phyloP scores from a whole-genome alignment of 2,329 filamentous ascomycete genomes.

The Sclerotiophoma versabilis region DNA sequence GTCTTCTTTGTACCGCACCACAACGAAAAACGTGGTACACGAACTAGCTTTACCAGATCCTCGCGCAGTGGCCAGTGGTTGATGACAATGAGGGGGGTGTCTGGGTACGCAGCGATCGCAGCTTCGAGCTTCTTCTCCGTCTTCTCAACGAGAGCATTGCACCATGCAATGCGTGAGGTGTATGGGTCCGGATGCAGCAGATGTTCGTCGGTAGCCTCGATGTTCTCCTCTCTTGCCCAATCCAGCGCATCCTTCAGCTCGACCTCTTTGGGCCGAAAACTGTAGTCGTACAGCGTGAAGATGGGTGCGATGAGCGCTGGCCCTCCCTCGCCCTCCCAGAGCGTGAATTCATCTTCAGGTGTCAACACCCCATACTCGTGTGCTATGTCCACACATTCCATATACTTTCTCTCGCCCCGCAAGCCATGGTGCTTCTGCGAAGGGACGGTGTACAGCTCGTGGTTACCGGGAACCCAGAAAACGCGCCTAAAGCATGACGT shows the following conservation, averaged over 20 bases:
- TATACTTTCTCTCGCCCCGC: conserved; percentile 62
- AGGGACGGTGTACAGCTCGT: conserved; percentile 64
- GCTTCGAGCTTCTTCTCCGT: conserved; percentile 51
- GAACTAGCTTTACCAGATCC: conserved; percentile 53
- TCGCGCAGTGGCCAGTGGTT: conserved; percentile 58
- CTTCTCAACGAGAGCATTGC: conserved; percentile 50
- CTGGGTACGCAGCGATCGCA: conserved; percentile 39
- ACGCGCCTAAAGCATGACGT: conserved; percentile 55
- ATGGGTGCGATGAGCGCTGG: conserved; percentile 61
- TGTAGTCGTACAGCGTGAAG: conserved; percentile 68
- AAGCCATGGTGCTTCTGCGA: conserved; percentile 47
- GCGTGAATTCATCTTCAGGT: conserved; percentile 62
- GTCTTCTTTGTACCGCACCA: conserved; percentile 59
- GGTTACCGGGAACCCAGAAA: conserved; percentile 66
- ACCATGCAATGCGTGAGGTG: conserved; percentile 55
- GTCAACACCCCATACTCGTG: conserved; percentile 61
- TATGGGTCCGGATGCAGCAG: conserved; percentile 57
- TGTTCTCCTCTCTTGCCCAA: conserved; percentile 56
- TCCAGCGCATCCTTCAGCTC: conserved; percentile 56
- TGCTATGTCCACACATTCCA: conserved; percentile 62
- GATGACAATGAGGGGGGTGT: conserved; percentile 51
- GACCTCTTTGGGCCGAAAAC: conserved; percentile 61
- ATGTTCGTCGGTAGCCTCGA: conserved; percentile 56
- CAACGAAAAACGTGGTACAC: conserved; percentile 53
- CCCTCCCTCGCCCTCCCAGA: conserved; percentile 61